Percentiles rank a stretch among this genome's conserved stretches.
Evolutionary conservation across 176 grass and related monocot genomes (phyloP).

Genomic region (Typha latifolia): DNA sequence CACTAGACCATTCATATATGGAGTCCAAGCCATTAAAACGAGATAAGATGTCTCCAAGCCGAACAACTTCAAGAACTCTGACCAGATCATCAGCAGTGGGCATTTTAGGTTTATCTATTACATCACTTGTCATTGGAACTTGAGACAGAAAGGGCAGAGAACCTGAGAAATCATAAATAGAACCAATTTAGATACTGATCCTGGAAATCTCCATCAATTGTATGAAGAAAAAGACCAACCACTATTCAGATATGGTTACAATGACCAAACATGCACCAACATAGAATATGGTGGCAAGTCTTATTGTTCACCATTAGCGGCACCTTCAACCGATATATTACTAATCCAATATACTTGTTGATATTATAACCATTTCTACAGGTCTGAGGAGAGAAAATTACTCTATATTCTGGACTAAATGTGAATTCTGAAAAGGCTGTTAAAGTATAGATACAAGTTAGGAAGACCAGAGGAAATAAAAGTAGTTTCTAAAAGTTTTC

Average conservation of each 20-base stretch:
- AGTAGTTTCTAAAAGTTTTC: no score
- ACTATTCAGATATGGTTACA: background rate
- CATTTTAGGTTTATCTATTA: slow-evolving; percentile 34
- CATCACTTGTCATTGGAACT: slow-evolving; percentile 30
- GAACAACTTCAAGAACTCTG: slow-evolving; percentile 61
- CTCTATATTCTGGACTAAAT: no score
- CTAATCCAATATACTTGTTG: no score
- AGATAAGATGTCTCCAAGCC: slow-evolving; percentile 70
- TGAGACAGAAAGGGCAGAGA: slow-evolving; percentile 61
- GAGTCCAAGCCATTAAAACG: slow-evolving; percentile 89
- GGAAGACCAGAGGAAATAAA: no score
- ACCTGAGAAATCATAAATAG: slow-evolving; percentile 26
- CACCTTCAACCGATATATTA: no score
- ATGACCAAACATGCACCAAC: background rate
- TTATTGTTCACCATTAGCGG: no score
- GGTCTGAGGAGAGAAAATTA: no score
- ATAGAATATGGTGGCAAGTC: no score
- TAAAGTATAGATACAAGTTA: no score
- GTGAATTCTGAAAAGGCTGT: no score
- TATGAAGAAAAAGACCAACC: background rate
- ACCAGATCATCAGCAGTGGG: slow-evolving; percentile 66
- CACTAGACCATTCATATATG: slow-evolving; percentile 90
- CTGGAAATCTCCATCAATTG: background rate
- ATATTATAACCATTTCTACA: no score
- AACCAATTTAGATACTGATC: slow-evolving; percentile 9